Conservation (phyloP, 129 eudicot species). For the Kitagawia praeruptora region DNA sequence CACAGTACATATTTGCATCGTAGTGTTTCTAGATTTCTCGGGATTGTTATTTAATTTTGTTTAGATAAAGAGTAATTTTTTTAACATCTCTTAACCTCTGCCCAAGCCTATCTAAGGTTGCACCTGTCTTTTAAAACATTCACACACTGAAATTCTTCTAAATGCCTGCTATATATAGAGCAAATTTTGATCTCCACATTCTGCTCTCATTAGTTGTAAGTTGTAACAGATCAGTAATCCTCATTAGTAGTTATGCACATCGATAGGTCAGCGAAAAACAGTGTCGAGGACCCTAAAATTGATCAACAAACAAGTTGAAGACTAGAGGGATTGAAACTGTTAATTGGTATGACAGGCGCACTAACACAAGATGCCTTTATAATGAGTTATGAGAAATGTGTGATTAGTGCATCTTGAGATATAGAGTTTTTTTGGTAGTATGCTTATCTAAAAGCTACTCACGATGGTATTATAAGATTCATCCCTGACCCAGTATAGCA, state of each 20-base stretch:
- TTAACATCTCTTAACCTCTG: too few relatives aligned
- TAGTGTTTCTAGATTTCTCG: too few relatives aligned
- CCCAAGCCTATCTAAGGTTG: not conserved
- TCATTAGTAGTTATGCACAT: not conserved
- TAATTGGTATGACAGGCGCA: not conserved
- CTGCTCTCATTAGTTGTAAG: not conserved
- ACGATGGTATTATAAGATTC: not conserved
- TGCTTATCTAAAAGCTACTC: conserved; percentile 16
- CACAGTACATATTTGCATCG: too few relatives aligned
- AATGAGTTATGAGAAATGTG: not conserved
- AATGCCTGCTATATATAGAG: not conserved
- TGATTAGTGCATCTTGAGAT: conserved; percentile 12
- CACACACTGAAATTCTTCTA: not conserved
- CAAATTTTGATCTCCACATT: not conserved
- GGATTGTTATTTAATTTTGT: too few relatives aligned
- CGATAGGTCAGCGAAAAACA: not conserved
- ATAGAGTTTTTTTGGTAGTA: conserved; percentile 6
- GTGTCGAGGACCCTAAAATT: not conserved
- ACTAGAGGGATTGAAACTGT: not conserved
- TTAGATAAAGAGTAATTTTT: too few relatives aligned
- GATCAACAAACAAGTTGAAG: not conserved
- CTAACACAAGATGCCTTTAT: not conserved
- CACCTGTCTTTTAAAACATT: not conserved
- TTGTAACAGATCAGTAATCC: not conserved
- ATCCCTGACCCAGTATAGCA: not conserved